phyloP scores from a whole-genome alignment of 495 filamentous ascomycete genomes.

The Podospora comata region DNA sequence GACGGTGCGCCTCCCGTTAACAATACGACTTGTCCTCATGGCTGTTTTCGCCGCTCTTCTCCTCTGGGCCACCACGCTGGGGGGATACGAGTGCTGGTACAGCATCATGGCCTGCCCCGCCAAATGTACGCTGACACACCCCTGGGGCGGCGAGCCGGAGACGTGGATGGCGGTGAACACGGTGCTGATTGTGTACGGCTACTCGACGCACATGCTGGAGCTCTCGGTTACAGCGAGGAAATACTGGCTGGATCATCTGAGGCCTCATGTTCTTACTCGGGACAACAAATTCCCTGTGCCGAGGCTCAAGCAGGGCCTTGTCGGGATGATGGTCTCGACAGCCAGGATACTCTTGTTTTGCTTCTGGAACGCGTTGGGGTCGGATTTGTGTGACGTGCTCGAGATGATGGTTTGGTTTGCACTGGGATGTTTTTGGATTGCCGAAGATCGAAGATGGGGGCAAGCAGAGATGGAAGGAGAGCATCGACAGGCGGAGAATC shows the following conservation, averaged over 20 bases:
- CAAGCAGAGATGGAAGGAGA: constrained; percentile 2
- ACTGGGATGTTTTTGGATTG: neutral
- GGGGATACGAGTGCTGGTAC: constrained; percentile 3
- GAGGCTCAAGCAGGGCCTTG: neutral
- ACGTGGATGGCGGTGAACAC: constrained; percentile 5
- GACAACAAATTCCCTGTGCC: neutral
- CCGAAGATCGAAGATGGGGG: neutral
- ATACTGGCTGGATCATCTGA: constrained; percentile 6
- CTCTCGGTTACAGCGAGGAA: neutral
- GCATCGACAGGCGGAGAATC: constrained; percentile 2
- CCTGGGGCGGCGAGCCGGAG: neutral
- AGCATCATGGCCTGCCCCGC: constrained; percentile 9
- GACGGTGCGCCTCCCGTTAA: neutral
- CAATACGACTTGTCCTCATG: neutral
- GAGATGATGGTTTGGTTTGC: constrained; percentile 3
- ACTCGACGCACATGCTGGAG: neutral
- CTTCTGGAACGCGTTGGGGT: neutral
- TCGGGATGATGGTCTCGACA: neutral
- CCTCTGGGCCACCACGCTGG: neutral
- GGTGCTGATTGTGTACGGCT: constrained; percentile 2
- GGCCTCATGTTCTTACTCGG: neutral
- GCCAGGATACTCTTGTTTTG: neutral
- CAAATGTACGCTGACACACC: constrained; percentile 4
- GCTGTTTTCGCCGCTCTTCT: neutral
- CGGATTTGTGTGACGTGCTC: neutral